Conservation (phyloP, 2,329 filamentous ascomycete genomes). For the Aspergillus luchuensis region DNA sequence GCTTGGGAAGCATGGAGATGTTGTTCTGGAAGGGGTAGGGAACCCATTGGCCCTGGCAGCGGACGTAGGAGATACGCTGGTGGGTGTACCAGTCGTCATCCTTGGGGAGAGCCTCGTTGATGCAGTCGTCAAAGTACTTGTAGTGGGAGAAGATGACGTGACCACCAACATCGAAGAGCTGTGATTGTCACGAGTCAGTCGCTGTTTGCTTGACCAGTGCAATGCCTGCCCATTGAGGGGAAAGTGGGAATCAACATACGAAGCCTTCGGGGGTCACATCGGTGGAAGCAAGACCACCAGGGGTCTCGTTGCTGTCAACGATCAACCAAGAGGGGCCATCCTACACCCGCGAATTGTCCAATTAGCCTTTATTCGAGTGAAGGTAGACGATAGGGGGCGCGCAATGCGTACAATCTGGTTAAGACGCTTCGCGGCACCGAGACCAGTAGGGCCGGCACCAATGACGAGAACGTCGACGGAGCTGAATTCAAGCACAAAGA, state of each 20-base stretch:
- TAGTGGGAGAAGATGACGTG: conserved; percentile 99
- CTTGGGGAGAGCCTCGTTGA: conserved; percentile 93
- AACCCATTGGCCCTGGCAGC: conserved; percentile 95
- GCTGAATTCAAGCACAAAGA: conserved; percentile 50
- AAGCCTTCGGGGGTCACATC: conserved; percentile 96
- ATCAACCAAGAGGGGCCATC: conserved; percentile 94
- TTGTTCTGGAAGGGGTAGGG: conserved; percentile 99
- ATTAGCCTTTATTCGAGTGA: conserved; percentile 14
- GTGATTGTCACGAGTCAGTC: conserved; percentile 23
- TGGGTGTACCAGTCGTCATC: conserved; percentile 96
- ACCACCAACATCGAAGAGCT: conserved; percentile 98
- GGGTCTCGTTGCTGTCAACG: conserved; percentile 85
- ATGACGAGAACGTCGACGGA: conserved; percentile 97
- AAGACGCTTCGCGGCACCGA: conserved; percentile 96
- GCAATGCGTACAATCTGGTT: conserved; percentile 77
- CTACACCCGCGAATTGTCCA: conserved; percentile 51
- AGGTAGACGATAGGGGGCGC: neutral
- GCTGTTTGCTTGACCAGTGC: neutral
- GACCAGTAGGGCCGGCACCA: conserved; percentile 93
- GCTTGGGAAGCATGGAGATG: conserved; percentile 96
- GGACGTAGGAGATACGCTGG: conserved; percentile 98
- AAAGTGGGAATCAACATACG: conserved; percentile 61
- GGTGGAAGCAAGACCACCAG: conserved; percentile 93
- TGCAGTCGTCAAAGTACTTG: conserved; percentile 99
- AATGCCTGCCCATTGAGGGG: neutral